Base-by-base conservation (phyloP, 2,329 filamentous ascomycete species). In the Verticillium nubilum region DNA sequence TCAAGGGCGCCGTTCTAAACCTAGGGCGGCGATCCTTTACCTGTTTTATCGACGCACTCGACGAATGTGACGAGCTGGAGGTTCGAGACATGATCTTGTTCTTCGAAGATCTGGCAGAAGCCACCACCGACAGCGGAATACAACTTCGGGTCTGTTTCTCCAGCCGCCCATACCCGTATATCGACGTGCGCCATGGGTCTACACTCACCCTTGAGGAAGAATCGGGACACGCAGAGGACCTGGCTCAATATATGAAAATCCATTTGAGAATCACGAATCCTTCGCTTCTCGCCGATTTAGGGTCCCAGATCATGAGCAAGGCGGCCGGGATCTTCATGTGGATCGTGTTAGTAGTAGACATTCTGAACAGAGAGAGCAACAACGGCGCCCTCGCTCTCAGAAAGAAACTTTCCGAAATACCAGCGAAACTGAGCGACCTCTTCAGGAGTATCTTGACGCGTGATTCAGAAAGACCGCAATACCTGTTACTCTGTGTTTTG, bases 321-420 rank as follows among this genome's bases (percentile, higher is more conserved):
- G 70, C 76, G n/a, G 66, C 70, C 0, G 73, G 74, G 0, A 67
- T 80, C 33, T 81, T 81, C 56, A 68, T 80, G 54, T 79, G 76
- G 76, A 70, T 74, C 9, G 72, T 72, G 4, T 59, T 79, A 0
- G 76, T 78, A 2, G 69, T 78, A 1, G 66, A 70, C 1, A 74
- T 78, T 5, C 63, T 78, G 12, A 76, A 76, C 56, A 69, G 68
- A 25, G 73, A 74, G 28, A 64, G 67, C 17, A 60, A 67, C n/a
- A n/a, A n/a, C n/a, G 0, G 1, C 28, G 1, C 56, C 52, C 0
- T 50, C 42, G 42, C 42, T 12, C n/a, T 50, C 10, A 23, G 19
- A 4, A 50, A 23, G 25, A 12, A 62, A 5, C 67, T 82, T 1
- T 27, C 66, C 5, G 73, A 78, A 26, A 72, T 80, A 25, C 62